Base-by-base conservation (phyloP, 306 rosid species). In the Vigna mungo region DNA sequence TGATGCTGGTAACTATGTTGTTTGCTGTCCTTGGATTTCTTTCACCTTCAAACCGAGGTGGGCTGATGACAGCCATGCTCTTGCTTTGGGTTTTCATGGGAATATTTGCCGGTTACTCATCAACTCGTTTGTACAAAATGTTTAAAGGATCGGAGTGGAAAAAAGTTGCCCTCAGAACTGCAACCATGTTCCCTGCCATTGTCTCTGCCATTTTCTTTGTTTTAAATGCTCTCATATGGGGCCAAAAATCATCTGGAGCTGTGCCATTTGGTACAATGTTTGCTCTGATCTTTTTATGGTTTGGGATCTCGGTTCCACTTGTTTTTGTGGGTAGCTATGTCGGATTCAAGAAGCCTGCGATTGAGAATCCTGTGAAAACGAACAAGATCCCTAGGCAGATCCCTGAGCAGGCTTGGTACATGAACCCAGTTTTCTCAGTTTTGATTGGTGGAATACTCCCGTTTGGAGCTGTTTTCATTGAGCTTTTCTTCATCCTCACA, bases 401-500 rank as follows among this genome's bases (percentile, higher is more conserved):
- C 75, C 98, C 98, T 48, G 98, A 92, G 81, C 98, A 94, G 87
- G 97, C 98, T 49, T 94, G 98, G 98, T 94, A 94, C 87, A 94
- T 94, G 98, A 92, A 95, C 87, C 92, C 98, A 1, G 77, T 82
- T 13, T 92, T 95, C 85, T 95, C 98, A 1, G 86, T 95, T 81
- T 84, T 95, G 46, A 92, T 95, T 0, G 98, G 98, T n/a, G 98
- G 98, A 81, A 94, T 94, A 83, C 94, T 94, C 51, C 98, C 98
- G 25, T 94, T 94, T 2, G 98, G 98, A 59, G 98, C 97, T 43
- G 98, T 95, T 73, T 95, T 95, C 90, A 95, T 95, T 17, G 98
- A 95, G 73, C 96, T 95, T 67, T 95, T 95, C 98, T 95, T 95
- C 86, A 90, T 95, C 84, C 97, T 95, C 62, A 95, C 98, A 70